Conservation (phyloP, 2,329 filamentous ascomycete species). For the Aspergillus neoniger region DNA sequence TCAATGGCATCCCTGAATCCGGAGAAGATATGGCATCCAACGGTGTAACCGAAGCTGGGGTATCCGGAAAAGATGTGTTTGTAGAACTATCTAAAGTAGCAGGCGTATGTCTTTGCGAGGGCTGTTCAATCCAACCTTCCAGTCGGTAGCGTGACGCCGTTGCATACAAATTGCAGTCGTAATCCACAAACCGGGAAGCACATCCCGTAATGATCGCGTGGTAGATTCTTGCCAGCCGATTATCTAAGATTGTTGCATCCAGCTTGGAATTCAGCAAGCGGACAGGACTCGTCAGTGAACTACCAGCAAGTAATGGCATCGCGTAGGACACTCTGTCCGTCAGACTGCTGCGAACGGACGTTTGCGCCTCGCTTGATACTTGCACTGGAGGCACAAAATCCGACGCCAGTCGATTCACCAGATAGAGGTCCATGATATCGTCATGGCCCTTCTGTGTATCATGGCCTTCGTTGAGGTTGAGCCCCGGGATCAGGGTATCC, state of each 20-base stretch:
- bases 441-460: background rate
- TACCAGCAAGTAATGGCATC: conserved; percentile 7
- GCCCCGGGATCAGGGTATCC: background rate
- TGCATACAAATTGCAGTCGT: conserved; percentile 25
- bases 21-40: too few relatives aligned
- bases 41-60: too few relatives aligned
- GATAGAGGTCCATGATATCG: background rate
- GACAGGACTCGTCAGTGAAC: conserved; percentile 23
- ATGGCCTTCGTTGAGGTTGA: background rate
- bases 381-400: too few relatives aligned
- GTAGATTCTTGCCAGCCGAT: conserved; percentile 21
- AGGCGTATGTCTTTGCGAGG: background rate
- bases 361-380: too few relatives aligned
- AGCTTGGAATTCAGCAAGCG: conserved; percentile 26
- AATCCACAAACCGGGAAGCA: conserved; percentile 23
- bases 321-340: background rate
- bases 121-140: background rate
- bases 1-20: too few relatives aligned
- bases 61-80: too few relatives aligned
- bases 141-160: conserved; percentile 20
- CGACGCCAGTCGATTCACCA: background rate
- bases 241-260: conserved; percentile 21
- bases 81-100: too few relatives aligned
- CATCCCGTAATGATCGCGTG: conserved; percentile 23
- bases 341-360: background rate